Evolutionary conservation across 116 monocot genomes (phyloP).

Genomic region (Iris pallida): DNA sequence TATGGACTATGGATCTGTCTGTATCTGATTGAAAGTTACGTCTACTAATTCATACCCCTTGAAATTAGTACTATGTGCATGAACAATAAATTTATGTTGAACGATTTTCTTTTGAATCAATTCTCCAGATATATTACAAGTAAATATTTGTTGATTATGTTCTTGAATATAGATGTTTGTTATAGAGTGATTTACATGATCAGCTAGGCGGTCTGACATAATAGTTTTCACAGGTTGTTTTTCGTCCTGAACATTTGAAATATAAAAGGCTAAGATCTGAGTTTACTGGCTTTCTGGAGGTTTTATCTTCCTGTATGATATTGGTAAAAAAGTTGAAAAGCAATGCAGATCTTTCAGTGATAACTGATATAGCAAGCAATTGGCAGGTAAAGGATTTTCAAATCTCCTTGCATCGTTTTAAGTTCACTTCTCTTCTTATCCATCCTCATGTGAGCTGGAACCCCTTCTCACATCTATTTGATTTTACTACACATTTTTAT

Average conservation of each 20-base stretch:
- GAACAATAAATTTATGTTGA: not conserved
- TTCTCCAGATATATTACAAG: too few species aligned
- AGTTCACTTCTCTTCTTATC: not conserved
- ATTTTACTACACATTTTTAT: not conserved
- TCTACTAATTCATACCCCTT: not conserved
- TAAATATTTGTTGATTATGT: not conserved
- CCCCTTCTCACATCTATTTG: not conserved
- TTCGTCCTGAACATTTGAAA: constrained; percentile 55
- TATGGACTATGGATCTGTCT: too few species aligned
- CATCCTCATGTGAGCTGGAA: too few species aligned
- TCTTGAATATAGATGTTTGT: not conserved
- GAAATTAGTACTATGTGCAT: not conserved
- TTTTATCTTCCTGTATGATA: constrained; percentile 16
- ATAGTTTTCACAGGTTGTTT: constrained; percentile 81
- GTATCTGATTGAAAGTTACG: not conserved
- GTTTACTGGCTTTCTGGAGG: constrained; percentile 44
- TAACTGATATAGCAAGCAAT: constrained; percentile 41
- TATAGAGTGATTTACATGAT: too few species aligned
- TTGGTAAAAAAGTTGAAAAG: constrained; percentile 27
- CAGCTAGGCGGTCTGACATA: not conserved
- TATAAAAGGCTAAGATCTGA: constrained; percentile 45
- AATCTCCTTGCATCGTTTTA: not conserved
- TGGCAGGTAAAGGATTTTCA: constrained; percentile 73
- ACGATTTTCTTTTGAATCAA: not conserved
- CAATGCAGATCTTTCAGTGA: constrained; percentile 11